phyloP scores from a whole-genome alignment of 2,329 filamentous ascomycete genomes.

The Phaeophleospora eucalypticola region DNA sequence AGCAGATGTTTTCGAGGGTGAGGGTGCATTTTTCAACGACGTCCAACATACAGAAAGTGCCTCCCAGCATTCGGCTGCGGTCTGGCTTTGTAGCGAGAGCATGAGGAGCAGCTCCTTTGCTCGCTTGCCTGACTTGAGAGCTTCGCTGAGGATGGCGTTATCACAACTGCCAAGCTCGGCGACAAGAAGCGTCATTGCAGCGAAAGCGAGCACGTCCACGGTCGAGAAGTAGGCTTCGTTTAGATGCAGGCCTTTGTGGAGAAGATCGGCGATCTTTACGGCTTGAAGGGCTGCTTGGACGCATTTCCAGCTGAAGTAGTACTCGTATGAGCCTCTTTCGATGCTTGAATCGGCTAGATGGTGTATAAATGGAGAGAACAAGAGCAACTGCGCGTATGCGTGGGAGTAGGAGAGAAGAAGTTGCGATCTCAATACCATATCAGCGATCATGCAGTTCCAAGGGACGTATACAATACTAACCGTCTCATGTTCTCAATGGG shows the following conservation, averaged over 20 bases:
- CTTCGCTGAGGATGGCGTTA: slow-evolving; percentile 6
- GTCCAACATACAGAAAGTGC: slow-evolving; percentile 10
- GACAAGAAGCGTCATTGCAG: slow-evolving; percentile 13
- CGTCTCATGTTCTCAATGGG: slow-evolving; percentile 15
- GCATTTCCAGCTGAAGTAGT: slow-evolving; percentile 9
- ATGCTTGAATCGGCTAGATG: slow-evolving; percentile 7
- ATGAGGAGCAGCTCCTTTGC: slow-evolving; percentile 14
- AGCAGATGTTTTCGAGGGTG: not conserved
- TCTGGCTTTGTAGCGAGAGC: slow-evolving; percentile 10
- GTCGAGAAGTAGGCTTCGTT: slow-evolving; percentile 17
- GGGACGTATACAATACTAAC: slow-evolving; percentile 4
- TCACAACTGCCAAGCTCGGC: slow-evolving; percentile 13
- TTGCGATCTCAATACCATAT: slow-evolving; percentile 10
- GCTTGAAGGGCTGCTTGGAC: slow-evolving; percentile 14
- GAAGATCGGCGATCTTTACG: slow-evolving; percentile 14
- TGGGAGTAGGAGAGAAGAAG: slow-evolving; percentile 14
- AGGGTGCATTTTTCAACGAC: not conserved
- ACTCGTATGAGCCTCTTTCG: slow-evolving; percentile 1
- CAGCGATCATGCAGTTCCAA: slow-evolving; percentile 1
- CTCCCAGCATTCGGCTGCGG: slow-evolving; percentile 15
- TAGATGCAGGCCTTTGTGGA: slow-evolving; percentile 14
- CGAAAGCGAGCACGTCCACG: slow-evolving; percentile 16
- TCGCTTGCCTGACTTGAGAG: slow-evolving; percentile 8
- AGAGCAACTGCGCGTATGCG: slow-evolving; percentile 14
- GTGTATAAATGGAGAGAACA: slow-evolving; percentile 19